Evolutionary conservation across 768 basidiomycete species (phyloP).

Genomic region (Amanita muscaria): DNA sequence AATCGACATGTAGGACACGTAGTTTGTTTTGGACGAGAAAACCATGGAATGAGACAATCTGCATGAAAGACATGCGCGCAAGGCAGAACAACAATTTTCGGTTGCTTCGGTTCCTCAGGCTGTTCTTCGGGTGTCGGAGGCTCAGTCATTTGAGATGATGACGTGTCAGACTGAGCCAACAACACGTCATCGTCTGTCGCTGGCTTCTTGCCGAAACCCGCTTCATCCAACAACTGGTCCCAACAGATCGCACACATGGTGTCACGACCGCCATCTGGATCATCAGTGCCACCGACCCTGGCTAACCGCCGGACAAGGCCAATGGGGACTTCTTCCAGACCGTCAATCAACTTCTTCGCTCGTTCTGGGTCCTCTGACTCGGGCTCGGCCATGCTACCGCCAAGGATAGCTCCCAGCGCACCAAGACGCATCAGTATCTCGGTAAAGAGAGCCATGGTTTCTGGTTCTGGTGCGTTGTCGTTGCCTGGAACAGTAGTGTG

Average conservation of each 20-base stretch:
- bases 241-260: conserved; percentile 68
- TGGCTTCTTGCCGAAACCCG: conserved; percentile 19
- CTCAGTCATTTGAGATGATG: conserved; percentile 10
- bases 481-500: conserved; percentile 6
- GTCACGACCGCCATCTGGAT: conserved; percentile 25
- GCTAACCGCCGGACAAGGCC: conserved; percentile 62
- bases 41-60: conserved; percentile 74
- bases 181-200: conserved; percentile 4
- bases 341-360: conserved; percentile 53
- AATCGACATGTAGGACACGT: conserved; percentile 82
- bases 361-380: conserved; percentile 57
- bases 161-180: conserved; percentile 11
- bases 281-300: conserved; percentile 32
- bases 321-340: conserved; percentile 55
- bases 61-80: conserved; percentile 81
- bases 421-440: conserved; percentile 15
- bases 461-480: neutral
- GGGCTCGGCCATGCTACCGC: conserved; percentile 20
- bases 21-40: conserved; percentile 66
- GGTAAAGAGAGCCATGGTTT: neutral
- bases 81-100: conserved; percentile 58
- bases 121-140: conserved; percentile 8
- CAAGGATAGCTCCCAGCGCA: conserved; percentile 14
- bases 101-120: conserved; percentile 13
- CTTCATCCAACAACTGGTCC: conserved; percentile 52